A percentile compares a stretch with the other conserved stretches of the same genome.
Evolutionary conservation across 805 yeast genomes (phyloP).

Genomic region (Naumovozyma dairenensis): DNA sequence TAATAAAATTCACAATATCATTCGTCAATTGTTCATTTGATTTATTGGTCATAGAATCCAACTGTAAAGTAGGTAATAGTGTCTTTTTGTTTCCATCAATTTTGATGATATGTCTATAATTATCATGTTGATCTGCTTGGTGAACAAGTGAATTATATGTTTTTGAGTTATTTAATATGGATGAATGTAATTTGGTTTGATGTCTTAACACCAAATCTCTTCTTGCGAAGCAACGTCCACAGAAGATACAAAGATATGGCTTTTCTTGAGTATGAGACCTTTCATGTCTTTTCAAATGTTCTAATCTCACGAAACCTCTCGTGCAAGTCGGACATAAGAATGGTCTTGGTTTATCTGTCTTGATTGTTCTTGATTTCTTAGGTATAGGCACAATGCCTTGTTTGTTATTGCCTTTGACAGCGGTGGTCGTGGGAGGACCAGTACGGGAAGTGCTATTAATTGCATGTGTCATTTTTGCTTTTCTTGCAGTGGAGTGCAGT

Average conservation of each 20-base stretch:
- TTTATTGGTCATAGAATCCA: constrained; percentile 18
- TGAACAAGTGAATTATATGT: not conserved
- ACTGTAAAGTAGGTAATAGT: constrained; percentile 29
- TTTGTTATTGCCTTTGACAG: not conserved
- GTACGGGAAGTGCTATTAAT: not conserved
- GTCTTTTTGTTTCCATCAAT: constrained; percentile 33
- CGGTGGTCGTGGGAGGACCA: not conserved
- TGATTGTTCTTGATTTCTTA: constrained; percentile 69
- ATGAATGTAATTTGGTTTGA: constrained; percentile 81
- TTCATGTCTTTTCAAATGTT: constrained; percentile 89
- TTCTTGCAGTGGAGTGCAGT: too few species aligned
- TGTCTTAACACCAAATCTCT: constrained; percentile 82
- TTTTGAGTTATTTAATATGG: constrained; percentile 18
- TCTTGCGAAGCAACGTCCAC: constrained; percentile 93
- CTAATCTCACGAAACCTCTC: constrained; percentile 89
- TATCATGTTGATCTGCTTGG: constrained; percentile 11
- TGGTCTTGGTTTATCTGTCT: constrained; percentile 91
- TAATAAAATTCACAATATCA: constrained; percentile 3
- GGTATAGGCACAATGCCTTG: constrained; percentile 58
- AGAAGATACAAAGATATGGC: constrained; percentile 92
- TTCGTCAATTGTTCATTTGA: constrained; percentile 26
- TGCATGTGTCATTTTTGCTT: too few species aligned
- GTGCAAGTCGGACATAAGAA: constrained; percentile 86
- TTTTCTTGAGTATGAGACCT: constrained; percentile 92
- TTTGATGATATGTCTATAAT: constrained; percentile 30